Percentiles rank a stretch among this genome's conserved stretches.
Evolutionary conservation across 129 eudicot species (phyloP).

Genomic region (Saposhnikovia divaricata): DNA sequence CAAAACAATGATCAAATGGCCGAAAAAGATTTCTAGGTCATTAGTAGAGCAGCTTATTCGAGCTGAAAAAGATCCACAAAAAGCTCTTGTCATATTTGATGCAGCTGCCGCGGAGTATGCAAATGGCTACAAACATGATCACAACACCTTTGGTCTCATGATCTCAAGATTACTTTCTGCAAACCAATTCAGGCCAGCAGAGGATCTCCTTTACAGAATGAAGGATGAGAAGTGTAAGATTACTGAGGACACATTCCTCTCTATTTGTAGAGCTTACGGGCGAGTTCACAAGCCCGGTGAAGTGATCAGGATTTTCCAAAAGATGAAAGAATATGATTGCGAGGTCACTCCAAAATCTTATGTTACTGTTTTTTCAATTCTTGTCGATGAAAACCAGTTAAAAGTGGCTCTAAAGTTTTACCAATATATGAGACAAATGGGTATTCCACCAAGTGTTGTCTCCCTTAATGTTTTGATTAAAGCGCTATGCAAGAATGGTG

Average conservation of each 20-base stretch:
- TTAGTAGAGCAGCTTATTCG: slow-evolving; percentile 55
- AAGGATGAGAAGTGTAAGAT: slow-evolving; percentile 53
- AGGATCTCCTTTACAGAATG: slow-evolving; percentile 64
- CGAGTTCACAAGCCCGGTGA: slow-evolving; percentile 85
- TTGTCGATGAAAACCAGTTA: slow-evolving; percentile 74
- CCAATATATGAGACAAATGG: slow-evolving; percentile 57
- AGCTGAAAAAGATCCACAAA: slow-evolving; percentile 53
- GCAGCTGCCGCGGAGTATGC: slow-evolving; percentile 71
- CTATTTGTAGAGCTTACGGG: slow-evolving; percentile 65
- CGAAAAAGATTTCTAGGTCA: slow-evolving; percentile 55
- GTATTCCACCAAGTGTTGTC: slow-evolving; percentile 60
- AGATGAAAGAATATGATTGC: slow-evolving; percentile 60
- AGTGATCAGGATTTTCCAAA: slow-evolving; percentile 52
- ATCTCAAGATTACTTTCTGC: slow-evolving; percentile 54
- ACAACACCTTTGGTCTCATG: slow-evolving; percentile 55
- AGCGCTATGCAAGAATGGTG: slow-evolving; percentile 65
- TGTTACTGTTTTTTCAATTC: slow-evolving; percentile 59
- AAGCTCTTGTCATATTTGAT: slow-evolving; percentile 67
- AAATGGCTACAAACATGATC: slow-evolving; percentile 71
- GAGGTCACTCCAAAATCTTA: slow-evolving; percentile 50
- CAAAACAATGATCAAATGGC: slow-evolving; percentile 56
- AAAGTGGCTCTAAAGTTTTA: slow-evolving; percentile 65
- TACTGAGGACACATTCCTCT: slow-evolving; percentile 54
- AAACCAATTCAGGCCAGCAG: slow-evolving; percentile 60
- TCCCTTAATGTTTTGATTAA: slow-evolving; percentile 81